A percentile compares a stretch with the other conserved stretches of the same genome.
phyloP scores from a whole-genome alignment of 169 alveolate genomes.

The Plasmodium knowlesi region DNA sequence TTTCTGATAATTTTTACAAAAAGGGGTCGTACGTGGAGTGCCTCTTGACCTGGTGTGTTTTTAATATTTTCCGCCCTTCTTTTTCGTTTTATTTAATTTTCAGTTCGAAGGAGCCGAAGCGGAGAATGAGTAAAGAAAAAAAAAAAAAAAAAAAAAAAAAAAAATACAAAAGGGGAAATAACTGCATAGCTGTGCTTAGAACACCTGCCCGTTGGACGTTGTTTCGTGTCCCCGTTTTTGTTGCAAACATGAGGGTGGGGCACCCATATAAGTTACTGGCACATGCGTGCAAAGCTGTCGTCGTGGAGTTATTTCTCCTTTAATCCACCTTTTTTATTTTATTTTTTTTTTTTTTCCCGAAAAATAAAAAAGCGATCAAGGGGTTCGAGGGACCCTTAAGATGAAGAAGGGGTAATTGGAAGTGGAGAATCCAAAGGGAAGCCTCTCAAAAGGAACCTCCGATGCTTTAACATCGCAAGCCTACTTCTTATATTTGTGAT shows the following conservation, averaged over 20 bases:
- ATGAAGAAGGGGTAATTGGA: neutral
- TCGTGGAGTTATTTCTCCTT: neutral
- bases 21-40: neutral
- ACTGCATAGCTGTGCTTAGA: neutral
- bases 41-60: neutral
- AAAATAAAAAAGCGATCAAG: constrained; percentile 25
- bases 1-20: neutral
- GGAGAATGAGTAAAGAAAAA: neutral
- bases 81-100: neutral
- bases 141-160: neutral
- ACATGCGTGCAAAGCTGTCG: neutral
- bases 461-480: neutral
- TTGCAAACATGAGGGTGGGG: neutral
- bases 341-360: neutral
- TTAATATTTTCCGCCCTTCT: neutral
- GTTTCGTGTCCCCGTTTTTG: neutral
- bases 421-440: neutral
- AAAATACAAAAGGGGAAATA: neutral
- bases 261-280: neutral
- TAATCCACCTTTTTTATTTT: neutral
- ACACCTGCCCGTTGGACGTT: neutral
- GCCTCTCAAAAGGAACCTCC: neutral
- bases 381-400: constrained; percentile 70
- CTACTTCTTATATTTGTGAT: neutral
- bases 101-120: constrained; percentile 14